phyloP scores from a whole-genome alignment of 441 rosid species.

The Omphalea diandra region DNA sequence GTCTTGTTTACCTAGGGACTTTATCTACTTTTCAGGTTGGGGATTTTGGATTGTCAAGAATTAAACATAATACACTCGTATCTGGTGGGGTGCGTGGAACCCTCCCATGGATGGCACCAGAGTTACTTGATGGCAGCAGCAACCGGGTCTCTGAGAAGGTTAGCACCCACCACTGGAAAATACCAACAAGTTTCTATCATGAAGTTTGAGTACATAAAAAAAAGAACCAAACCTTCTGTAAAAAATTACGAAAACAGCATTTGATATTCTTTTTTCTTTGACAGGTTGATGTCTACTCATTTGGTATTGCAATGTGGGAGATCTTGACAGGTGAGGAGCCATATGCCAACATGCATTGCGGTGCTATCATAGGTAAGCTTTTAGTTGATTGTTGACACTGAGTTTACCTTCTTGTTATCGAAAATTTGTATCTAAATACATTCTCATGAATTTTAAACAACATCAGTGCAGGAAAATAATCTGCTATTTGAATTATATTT shows the following conservation, averaged over 20 bases:
- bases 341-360: constrained; percentile 88
- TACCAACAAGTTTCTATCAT: neutral
- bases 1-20: neutral
- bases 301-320: constrained; percentile 91
- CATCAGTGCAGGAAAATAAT: neutral
- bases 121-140: constrained; percentile 74
- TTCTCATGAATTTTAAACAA: neutral
- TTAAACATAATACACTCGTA: constrained; percentile 80
- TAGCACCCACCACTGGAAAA: constrained; percentile 3
- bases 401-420: neutral
- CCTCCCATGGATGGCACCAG: constrained; percentile 99
- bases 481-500: neutral
- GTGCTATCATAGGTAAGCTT: constrained; percentile 75
- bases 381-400: neutral
- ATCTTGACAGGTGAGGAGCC: constrained; percentile 83
- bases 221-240: neutral
- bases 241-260: neutral
- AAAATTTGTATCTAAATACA: neutral
- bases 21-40: constrained; percentile 55
- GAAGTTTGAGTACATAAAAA: constrained; percentile 1
- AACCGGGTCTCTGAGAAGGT: constrained; percentile 89
- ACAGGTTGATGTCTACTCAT: constrained; percentile 91
- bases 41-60: constrained; percentile 89
- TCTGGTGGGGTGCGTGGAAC: constrained; percentile 96
- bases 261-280: constrained; percentile 11